Conservation (phyloP, 768 basidiomycete species). For the Solioccasus polychromus region DNA sequence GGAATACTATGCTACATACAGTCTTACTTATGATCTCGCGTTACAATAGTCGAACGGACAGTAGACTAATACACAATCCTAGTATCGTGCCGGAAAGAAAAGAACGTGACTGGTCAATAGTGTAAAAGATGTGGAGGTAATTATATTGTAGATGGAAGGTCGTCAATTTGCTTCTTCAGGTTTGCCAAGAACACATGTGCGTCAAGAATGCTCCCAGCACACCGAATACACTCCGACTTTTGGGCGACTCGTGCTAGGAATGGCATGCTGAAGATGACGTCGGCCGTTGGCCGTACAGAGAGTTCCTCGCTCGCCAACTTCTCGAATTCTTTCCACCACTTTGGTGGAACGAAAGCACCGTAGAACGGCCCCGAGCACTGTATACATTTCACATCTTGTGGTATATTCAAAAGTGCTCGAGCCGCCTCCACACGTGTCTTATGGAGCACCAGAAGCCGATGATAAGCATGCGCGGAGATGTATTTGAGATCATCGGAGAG, state of each 20-base stretch:
- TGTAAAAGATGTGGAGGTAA: too few species aligned
- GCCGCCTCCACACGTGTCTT: slow-evolving; percentile 50
- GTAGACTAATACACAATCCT: background rate
- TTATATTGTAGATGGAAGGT: slow-evolving; percentile 44
- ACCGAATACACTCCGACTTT: slow-evolving; percentile 56
- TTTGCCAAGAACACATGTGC: slow-evolving; percentile 53
- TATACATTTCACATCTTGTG: slow-evolving; percentile 58
- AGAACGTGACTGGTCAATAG: too few species aligned
- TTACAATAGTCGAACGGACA: too few species aligned
- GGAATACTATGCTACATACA: too few species aligned
- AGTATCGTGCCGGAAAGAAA: background rate
- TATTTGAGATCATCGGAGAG: slow-evolving; percentile 60
- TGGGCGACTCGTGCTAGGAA: slow-evolving; percentile 55
- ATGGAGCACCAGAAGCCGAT: slow-evolving; percentile 61
- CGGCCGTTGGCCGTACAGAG: slow-evolving; percentile 50
- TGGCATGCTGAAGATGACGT: slow-evolving; percentile 56
- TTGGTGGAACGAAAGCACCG: slow-evolving; percentile 49
- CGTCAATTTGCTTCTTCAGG: slow-evolving; percentile 59
- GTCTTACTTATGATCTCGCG: too few species aligned
- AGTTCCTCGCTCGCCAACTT: slow-evolving; percentile 58
- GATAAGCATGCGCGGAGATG: slow-evolving; percentile 68
- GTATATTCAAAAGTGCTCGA: slow-evolving; percentile 42
- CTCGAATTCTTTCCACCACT: slow-evolving; percentile 70
- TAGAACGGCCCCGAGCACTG: slow-evolving; percentile 57
- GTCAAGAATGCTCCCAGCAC: slow-evolving; percentile 63